Base-by-base conservation (phyloP, 768 basidiomycete genomes). In the Lentinula sp. region DNA sequence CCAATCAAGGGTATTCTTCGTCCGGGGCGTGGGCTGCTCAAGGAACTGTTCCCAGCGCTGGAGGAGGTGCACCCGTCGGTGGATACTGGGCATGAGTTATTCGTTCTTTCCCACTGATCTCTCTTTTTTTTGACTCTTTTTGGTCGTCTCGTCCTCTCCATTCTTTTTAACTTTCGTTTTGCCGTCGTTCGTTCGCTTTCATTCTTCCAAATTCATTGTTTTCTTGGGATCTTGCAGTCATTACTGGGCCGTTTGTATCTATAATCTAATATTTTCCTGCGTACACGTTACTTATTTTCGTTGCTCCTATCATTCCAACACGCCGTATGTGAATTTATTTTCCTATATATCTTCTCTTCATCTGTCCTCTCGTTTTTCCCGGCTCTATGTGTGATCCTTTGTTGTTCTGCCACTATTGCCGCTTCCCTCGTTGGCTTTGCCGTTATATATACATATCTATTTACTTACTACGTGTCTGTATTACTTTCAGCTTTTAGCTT, bases 71-170 rank as follows among this genome's bases (percentile, higher is more conserved):
- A 42, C 20, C 37, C 6, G 16, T 15, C 15, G 41, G 41, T 7
- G 55, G 55, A 39, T 56, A 56, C 32, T 56, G 55, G 55, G 55
- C 39, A 43, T 56, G 23, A 56, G 6, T 56, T 56, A 12, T 51
- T 51, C 28, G 13, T 51, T 51, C 12, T 18, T 49, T 23, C 3
- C 28, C 9, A 32, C 9, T 13, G 9, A 18, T 15, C 6, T 41
- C 12, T 41, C 13, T 41, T 13, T 37, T 39, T 54, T 5, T 55
- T 55, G 6, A 9, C 36, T 32, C n/a, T 18, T 54, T 18, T n/a
- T 10, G 8, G 9, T 43, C 43, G 28, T 33, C 16, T 28, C 2
- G 8, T 32, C 37, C 3, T 56, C 43, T 43, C 16, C 35, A 12
- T 20, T 20, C 12, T 33, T 50, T 28, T 28, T 28, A 28, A 28